These are phyloP conservation scores for Colletotrichum ledebouriae DNA, from an alignment of 2,329 filamentous ascomycete genomes.

Conservation along the genomic window DNA sequence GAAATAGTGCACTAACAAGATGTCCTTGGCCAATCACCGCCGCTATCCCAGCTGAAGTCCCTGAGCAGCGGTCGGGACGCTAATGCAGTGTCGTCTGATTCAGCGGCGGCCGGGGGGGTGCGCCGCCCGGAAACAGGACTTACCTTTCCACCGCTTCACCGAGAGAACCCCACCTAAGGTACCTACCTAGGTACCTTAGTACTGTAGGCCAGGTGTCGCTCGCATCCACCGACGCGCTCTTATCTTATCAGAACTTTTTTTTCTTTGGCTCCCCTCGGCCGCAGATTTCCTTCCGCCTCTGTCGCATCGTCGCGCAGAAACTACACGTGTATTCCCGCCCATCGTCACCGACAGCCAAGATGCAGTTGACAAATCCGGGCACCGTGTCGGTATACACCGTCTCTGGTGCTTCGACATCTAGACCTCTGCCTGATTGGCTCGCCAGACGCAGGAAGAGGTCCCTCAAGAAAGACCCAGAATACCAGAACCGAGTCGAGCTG, in stretches of 20 bases:
- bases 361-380: constrained; percentile 88
- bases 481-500: constrained; percentile 92
- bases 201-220: constrained; percentile 8
- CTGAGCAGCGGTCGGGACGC: constrained; percentile 43
- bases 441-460: constrained; percentile 89
- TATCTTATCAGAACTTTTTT: constrained; percentile 45
- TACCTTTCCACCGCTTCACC: constrained; percentile 40
- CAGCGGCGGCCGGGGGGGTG: background rate
- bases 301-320: constrained; percentile 36
- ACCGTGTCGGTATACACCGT: constrained; percentile 94
- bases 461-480: constrained; percentile 92
- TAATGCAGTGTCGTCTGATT: constrained; percentile 40
- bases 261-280: constrained; percentile 32
- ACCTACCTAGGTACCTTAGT: background rate
- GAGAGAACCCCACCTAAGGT: constrained; percentile 14
- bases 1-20: constrained; percentile 35
- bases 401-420: constrained; percentile 87
- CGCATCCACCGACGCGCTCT: constrained; percentile 23
- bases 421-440: constrained; percentile 95
- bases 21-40: constrained; percentile 18
- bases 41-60: background rate
- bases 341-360: constrained; percentile 51
- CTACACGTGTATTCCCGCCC: constrained; percentile 12
- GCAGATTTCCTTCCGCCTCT: constrained; percentile 30
- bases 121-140: constrained; percentile 9